phyloP scores from a whole-genome alignment of 2,329 filamentous ascomycete species.

The Fusarium drepaniforme region DNA sequence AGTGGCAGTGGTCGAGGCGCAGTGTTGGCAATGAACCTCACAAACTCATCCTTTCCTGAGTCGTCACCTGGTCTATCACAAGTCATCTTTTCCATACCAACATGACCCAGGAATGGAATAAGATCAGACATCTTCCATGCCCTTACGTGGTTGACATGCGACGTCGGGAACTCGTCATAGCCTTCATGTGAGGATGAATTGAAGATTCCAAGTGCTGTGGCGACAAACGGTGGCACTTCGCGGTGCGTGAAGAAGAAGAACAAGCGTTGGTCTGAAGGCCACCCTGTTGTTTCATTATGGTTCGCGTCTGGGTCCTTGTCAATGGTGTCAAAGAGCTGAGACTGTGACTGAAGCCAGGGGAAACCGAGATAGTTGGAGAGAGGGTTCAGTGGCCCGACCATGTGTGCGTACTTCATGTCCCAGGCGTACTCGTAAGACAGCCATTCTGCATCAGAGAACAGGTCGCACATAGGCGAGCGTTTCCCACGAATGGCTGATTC shows the following conservation, averaged over 20 bases:
- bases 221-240: slow-evolving; percentile 40
- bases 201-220: slow-evolving; percentile 39
- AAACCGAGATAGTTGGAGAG: slow-evolving; percentile 38
- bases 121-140: slow-evolving; percentile 44
- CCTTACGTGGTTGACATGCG: slow-evolving; percentile 37
- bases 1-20: slow-evolving; percentile 36
- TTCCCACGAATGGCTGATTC: slow-evolving; percentile 36
- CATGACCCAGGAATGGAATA: slow-evolving; percentile 37
- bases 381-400: slow-evolving; percentile 40
- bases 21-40: slow-evolving; percentile 41
- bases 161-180: slow-evolving; percentile 37
- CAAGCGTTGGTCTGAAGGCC: slow-evolving; percentile 32
- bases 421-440: slow-evolving; percentile 41
- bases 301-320: slow-evolving; percentile 2
- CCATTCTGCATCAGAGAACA: slow-evolving; percentile 40
- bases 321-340: slow-evolving; percentile 25
- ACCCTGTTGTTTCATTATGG: slow-evolving; percentile 16
- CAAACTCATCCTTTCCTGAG: slow-evolving; percentile 27
- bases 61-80: slow-evolving; percentile 19
- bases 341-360: slow-evolving; percentile 35
- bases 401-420: slow-evolving; percentile 43
- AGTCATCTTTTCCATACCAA: slow-evolving; percentile 43
- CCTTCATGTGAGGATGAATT: slow-evolving; percentile 37
- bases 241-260: slow-evolving; percentile 42
- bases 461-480: slow-evolving; percentile 28